Evolutionary conservation across 169 alveolate genomes (phyloP).

Genomic region (Perkinsus olseni): DNA sequence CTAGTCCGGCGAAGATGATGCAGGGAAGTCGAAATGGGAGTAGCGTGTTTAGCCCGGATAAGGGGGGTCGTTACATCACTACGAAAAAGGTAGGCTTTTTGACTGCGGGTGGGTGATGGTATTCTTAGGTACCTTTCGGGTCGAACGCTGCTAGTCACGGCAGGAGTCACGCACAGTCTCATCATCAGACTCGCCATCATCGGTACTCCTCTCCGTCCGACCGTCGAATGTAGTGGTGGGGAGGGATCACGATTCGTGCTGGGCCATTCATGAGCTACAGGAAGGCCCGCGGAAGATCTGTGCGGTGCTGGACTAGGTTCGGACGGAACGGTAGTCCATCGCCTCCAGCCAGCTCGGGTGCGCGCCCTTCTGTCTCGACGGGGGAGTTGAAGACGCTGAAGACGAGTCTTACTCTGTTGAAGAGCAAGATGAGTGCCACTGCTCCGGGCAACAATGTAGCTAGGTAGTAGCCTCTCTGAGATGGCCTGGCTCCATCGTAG

Average conservation of each 20-base stretch:
- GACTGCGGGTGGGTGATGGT: neutral
- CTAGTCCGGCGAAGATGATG: neutral
- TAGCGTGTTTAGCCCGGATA: neutral
- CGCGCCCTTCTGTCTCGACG: neutral
- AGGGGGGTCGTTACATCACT: neutral
- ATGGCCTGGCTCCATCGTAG: neutral
- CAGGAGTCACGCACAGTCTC: neutral
- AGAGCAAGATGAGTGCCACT: neutral
- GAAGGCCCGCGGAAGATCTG: too few relatives aligned
- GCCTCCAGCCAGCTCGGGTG: neutral
- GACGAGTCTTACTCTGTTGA: neutral
- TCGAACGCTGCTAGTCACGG: neutral
- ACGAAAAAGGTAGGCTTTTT: neutral
- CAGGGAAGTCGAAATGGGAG: neutral
- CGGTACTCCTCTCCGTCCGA: neutral
- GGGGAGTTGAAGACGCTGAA: neutral
- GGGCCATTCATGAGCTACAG: too few relatives aligned
- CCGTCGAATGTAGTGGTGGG: neutral
- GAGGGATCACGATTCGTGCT: too few relatives aligned
- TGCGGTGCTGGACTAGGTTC: neutral
- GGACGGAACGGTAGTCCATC: neutral
- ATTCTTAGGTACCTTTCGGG: neutral
- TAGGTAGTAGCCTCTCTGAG: neutral
- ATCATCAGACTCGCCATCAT: neutral
- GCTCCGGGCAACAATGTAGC: neutral